Percentiles rank a stretch among this genome's conserved stretches.
Conservation (phyloP, 345 rosid species). For the Populus euphratica region DNA sequence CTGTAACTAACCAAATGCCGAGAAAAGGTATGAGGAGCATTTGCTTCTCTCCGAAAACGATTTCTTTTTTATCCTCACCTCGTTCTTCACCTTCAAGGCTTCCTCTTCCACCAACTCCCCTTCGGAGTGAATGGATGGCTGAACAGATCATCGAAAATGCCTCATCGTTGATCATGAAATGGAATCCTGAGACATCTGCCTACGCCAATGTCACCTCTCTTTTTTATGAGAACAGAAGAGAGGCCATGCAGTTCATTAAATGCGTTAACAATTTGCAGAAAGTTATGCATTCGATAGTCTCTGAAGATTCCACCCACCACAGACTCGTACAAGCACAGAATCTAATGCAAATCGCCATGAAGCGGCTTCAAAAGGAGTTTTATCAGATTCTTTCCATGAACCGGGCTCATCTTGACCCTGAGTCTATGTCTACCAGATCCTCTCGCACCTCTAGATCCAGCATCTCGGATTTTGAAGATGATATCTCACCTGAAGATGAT, state of each 20-base stretch:
- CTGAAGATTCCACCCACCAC: conserved; percentile 7
- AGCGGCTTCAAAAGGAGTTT: conserved; percentile 23
- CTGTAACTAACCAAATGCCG: not conserved
- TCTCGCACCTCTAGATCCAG: conserved; percentile 26
- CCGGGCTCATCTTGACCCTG: conserved; percentile 29
- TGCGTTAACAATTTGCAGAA: conserved; percentile 15
- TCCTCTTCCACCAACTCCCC: conserved; percentile 1
- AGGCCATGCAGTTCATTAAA: conserved; percentile 22
- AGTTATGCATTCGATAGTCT: conserved; percentile 15
- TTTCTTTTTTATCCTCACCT: conserved; percentile 8
- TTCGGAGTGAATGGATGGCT: conserved; percentile 5
- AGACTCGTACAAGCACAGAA: conserved; percentile 13
- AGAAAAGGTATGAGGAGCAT: conserved; percentile 29
- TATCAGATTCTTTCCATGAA: conserved; percentile 31
- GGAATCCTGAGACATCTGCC: conserved; percentile 26
- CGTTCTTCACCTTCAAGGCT: not conserved
- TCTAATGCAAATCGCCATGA: conserved; percentile 29
- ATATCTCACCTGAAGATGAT: conserved; percentile 9
- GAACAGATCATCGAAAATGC: conserved; percentile 14
- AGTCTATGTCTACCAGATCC: conserved; percentile 24
- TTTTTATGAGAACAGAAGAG: conserved; percentile 23
- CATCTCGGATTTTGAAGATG: conserved; percentile 21
- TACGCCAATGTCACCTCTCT: conserved; percentile 27
- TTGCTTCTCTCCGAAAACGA: conserved; percentile 12
- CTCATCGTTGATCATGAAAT: conserved; percentile 18